Conservation (phyloP, 345 rosid genomes). For the Populus tremula region DNA sequence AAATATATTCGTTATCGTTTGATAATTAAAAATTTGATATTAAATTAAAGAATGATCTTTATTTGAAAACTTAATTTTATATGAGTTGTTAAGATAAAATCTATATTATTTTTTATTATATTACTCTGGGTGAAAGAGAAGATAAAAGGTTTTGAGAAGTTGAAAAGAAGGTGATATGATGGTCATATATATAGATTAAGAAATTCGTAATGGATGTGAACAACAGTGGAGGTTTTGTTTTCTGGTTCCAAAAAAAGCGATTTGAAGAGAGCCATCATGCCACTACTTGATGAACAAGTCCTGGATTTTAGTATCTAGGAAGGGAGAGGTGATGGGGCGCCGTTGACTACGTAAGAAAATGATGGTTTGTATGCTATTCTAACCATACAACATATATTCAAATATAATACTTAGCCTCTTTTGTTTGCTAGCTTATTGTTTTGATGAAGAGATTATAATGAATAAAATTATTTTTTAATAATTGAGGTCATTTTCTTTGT, state of each 20-base stretch:
- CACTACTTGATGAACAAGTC: neutral
- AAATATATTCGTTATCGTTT: no score
- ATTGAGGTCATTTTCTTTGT: conserved; percentile 10
- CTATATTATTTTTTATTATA: no score
- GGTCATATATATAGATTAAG: neutral
- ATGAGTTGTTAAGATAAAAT: no score
- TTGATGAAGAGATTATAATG: neutral
- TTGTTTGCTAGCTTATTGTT: neutral
- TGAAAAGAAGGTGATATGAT: neutral
- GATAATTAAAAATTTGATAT: no score
- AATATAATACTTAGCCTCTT: conserved; percentile 1
- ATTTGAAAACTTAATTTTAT: no score
- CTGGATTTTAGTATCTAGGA: conserved; percentile 18
- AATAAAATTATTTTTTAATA: neutral
- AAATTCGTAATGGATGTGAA: neutral
- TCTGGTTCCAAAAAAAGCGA: neutral
- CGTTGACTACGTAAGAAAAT: conserved; percentile 33
- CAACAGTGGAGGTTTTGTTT: neutral
- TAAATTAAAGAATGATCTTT: no score
- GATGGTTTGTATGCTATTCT: conserved; percentile 18
- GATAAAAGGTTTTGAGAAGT: neutral
- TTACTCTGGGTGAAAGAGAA: neutral
- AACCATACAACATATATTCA: neutral
- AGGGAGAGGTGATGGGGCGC: neutral
- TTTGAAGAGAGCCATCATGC: neutral